Conservation (phyloP, 371 early-diverging fungal genomes). For the Mortierella sp. region DNA sequence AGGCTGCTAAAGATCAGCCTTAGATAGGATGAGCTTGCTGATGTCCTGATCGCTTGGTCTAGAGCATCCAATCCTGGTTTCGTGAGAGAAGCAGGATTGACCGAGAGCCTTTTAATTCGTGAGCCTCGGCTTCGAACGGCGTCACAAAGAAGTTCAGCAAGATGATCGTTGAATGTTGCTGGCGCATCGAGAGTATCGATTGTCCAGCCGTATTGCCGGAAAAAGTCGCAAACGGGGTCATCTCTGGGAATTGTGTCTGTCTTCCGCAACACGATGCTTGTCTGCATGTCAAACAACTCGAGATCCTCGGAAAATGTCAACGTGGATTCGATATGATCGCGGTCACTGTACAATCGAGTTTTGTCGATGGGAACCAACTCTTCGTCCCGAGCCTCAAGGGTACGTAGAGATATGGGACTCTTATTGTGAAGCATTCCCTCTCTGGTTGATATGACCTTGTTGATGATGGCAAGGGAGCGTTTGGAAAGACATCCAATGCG, state of each 20-base stretch:
- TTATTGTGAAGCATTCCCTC: too few relatives aligned
- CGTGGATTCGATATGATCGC: not conserved
- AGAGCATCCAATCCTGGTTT: not conserved
- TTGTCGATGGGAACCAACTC: too few relatives aligned
- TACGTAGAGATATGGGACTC: too few relatives aligned
- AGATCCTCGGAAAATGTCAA: not conserved
- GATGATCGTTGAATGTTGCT: not conserved
- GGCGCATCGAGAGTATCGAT: not conserved
- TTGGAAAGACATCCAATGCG: too few relatives aligned
- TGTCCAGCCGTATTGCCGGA: not conserved
- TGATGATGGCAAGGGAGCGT: too few relatives aligned
- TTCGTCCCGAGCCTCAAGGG: too few relatives aligned
- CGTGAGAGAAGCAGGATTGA: not conserved
- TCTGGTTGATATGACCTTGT: too few relatives aligned
- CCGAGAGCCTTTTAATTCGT: not conserved
- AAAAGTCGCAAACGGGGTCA: not conserved
- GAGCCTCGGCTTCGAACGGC: not conserved
- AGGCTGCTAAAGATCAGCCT: too few relatives aligned
- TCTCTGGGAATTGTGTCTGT: not conserved
- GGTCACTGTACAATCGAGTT: too few relatives aligned
- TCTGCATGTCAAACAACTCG: not conserved
- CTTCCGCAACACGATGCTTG: not conserved
- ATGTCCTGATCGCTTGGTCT: not conserved
- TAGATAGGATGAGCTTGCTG: too few relatives aligned
- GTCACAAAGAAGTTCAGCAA: not conserved